Base-by-base conservation (phyloP, 148 eudicot species). In the Dianthus caryophyllus region DNA sequence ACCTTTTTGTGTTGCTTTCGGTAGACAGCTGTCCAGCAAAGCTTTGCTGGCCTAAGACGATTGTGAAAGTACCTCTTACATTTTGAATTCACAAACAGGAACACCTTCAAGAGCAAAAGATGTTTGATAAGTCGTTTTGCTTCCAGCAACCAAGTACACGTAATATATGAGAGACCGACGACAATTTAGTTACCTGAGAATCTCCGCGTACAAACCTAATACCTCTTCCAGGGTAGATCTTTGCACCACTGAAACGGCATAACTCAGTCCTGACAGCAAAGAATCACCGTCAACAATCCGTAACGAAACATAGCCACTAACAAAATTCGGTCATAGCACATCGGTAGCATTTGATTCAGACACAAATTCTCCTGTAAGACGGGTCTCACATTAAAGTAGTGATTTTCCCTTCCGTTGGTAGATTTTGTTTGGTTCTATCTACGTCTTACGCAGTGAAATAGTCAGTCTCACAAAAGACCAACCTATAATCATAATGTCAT, bases 31-130 rank as follows among this genome's bases (percentile, higher is more conserved):
- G 87, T 85, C 87, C 89, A 83, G 63, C 83, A 78, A 59, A 85
- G 89, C 83, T 83, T 85, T 2, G 85, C 76, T 15, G 87, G 85
- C 85, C 81, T 85, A 31, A 85, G 76, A 20, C 75, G 71, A 69
- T 85, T 85, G 79, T 85, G 89, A 79, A 85, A 85, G 70, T 85
- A 85, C 81, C 90, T 83, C 81, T 85, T 83, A 77, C 90, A 83
- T 77, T 85, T 85, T 6, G 87, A 83, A 39, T 85, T 83, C 1
- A 52, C 74, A 46, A 86, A 86, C 49, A 85, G 83, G 77, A 85
- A 85, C 9, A 85, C 90, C 90, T 85, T 22, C 36, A 31, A 44
- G 7, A 18, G 1, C 30, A 70, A 48, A n/a, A n/a, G n/a, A n/a
- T n/a, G n/a, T n/a, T n/a, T n/a, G n/a, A n/a, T n/a, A n/a, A n/a